A percentile compares a stretch with the other conserved stretches of the same genome.
Conservation (phyloP, 2,329 filamentous ascomycete genomes). For the Plenodomus tracheiphilus region DNA sequence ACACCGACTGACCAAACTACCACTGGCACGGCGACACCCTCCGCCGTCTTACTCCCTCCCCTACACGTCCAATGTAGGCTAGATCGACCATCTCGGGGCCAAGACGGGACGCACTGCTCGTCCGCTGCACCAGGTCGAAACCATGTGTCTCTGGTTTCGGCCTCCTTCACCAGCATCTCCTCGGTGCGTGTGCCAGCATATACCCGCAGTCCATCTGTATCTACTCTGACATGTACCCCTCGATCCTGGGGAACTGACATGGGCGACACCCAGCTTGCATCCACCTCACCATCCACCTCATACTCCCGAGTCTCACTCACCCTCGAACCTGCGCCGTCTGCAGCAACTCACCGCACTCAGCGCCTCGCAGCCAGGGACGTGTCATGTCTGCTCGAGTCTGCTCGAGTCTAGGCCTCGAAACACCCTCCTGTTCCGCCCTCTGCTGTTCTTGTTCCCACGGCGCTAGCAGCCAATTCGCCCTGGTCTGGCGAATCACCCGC, state of each 20-base stretch:
- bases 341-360: neutral
- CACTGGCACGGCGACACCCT: no score
- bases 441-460: slow-evolving; percentile 8
- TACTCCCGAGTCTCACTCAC: no score
- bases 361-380: slow-evolving; percentile 6
- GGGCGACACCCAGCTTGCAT: slow-evolving; percentile 1
- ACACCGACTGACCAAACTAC: no score
- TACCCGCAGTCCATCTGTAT: neutral
- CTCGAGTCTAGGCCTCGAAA: slow-evolving; percentile 8
- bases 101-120: neutral
- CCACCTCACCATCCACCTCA: no score
- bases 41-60: no score
- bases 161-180: neutral
- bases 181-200: neutral
- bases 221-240: neutral
- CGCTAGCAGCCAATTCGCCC: slow-evolving; percentile 1
- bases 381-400: slow-evolving; percentile 9
- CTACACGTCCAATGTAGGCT: no score
- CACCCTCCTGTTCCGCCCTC: slow-evolving; percentile 9
- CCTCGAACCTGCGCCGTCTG: slow-evolving; percentile 2
- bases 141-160: neutral
- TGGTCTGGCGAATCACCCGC: slow-evolving; percentile 10
- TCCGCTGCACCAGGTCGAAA: neutral
- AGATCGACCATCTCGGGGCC: neutral
- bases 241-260: neutral